Percentiles rank a stretch among this genome's conserved stretches.
Conservation (phyloP, 2,329 filamentous ascomycete genomes). For the Penicillium sp. region DNA sequence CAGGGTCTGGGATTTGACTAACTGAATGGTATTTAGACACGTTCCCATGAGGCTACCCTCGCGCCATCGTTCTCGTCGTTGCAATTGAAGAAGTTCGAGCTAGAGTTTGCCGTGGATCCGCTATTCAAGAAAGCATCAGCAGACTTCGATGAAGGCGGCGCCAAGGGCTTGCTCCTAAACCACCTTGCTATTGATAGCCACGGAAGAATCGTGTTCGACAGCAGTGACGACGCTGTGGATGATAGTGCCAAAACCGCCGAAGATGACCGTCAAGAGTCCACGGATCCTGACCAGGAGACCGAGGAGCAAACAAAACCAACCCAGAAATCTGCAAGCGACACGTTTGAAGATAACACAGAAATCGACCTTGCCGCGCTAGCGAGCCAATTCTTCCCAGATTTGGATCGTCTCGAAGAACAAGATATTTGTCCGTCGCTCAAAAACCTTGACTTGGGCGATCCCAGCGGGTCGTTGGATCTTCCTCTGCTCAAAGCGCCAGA, state of each 20-base stretch:
- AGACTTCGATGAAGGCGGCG: constrained; percentile 96
- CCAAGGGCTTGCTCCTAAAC: constrained; percentile 90
- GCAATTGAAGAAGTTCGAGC: constrained; percentile 94
- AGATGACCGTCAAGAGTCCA: constrained; percentile 39
- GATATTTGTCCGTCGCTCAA: constrained; percentile 95
- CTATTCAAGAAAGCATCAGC: constrained; percentile 99
- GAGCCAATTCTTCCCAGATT: constrained; percentile 79
- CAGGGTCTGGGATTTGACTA: constrained; percentile 3
- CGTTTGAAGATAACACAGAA: constrained; percentile 57
- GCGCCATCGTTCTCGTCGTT: constrained; percentile 83
- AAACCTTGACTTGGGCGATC: constrained; percentile 85
- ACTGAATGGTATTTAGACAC: constrained; percentile 44
- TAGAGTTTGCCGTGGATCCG: constrained; percentile 94
- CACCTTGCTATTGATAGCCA: constrained; percentile 92
- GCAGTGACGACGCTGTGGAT: constrained; percentile 77
- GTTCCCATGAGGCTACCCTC: constrained; percentile 89
- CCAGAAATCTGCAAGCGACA: constrained; percentile 34
- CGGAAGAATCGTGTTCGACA: constrained; percentile 95
- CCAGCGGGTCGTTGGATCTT: constrained; percentile 79
- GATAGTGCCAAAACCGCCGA: constrained; percentile 42
- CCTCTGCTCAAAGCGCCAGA: constrained; percentile 88
- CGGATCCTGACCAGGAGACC: constrained; percentile 47
- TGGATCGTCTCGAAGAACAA: constrained; percentile 72
- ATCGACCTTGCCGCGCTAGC: constrained; percentile 77
- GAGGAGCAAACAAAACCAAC: constrained; percentile 38